Base-by-base conservation (phyloP, 352 stramenopile genomes). In the Phytophthora sansomeana region DNA sequence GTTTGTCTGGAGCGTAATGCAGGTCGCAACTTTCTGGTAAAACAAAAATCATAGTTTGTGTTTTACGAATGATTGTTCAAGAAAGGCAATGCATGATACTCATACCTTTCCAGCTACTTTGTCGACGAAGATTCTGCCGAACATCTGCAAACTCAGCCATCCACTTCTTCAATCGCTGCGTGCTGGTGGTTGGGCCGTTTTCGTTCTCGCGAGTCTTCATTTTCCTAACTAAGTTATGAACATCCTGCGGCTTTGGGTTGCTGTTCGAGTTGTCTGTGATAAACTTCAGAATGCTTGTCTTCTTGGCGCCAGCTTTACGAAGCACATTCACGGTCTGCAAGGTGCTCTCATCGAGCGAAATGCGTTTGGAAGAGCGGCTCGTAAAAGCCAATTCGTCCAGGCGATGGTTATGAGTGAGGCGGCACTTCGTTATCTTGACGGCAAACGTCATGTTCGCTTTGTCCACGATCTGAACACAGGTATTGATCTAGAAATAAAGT, bases 301-400 rank as follows among this genome's bases (percentile, higher is more conserved):
- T 43, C 17, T 55, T 55, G 4, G 48, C n/a, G 3, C 48, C 48
- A 44, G 48, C 48, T 32, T 55, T 55, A 13, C 50, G 50, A 8
- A 58, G 30, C 33, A 26, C 19, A 13, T 56, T 11, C 19, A 56
- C 49, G 3, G 19, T 56, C 8, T 21, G n/a, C 49, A 56, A 24
- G 4, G 49, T 44, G 11, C 3, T 21, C n/a, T 44, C 17, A 17
- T 56, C 19, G 8, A 56, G n/a, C 9, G 19, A 11, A 1, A 56
- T 28, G 5, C 49, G 33, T 4, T 56, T 43, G n/a, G 49, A 29
- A 13, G 49, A n/a, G 36, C 47, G 36, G 3, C 21, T 8, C 16
- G 3, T 46, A 13, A 38, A 58, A n/a, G 17, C 33, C n/a, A n/a
- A n/a, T n/a, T n/a, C n/a, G n/a, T n/a, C n/a, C n/a, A n/a, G n/a